Conservation (phyloP, 148 eudicot genomes). For the Chenopodium quinoa region DNA sequence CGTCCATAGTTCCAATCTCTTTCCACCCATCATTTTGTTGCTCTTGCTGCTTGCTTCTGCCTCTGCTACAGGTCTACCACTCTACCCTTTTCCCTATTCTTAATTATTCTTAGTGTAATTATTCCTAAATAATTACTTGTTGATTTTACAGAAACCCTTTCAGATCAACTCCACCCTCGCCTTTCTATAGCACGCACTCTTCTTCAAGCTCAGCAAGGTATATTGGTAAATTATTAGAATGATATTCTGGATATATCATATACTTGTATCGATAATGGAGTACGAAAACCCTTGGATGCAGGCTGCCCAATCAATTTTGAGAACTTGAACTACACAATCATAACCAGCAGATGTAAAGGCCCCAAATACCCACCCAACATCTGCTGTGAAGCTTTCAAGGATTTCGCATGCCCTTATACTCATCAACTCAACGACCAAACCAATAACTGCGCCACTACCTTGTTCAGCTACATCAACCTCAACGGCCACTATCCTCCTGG, state of each 20-base stretch:
- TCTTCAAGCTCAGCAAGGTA: conserved; percentile 30
- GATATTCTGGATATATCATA: no score
- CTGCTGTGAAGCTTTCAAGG: conserved; percentile 57
- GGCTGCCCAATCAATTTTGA: conserved; percentile 57
- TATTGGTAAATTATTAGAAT: no score
- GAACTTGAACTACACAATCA: conserved; percentile 51
- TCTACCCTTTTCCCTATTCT: no score
- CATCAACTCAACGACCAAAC: conserved; percentile 39
- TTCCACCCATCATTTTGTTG: neutral
- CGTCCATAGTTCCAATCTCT: neutral
- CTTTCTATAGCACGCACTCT: conserved; percentile 18
- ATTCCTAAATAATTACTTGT: neutral
- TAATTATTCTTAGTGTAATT: neutral
- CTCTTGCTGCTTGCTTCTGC: neutral
- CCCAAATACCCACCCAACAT: conserved; percentile 39
- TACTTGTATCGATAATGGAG: no score
- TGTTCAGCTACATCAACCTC: conserved; percentile 63
- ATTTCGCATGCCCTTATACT: conserved; percentile 51
- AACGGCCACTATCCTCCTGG: conserved; percentile 67
- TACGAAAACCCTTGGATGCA: conserved; percentile 19
- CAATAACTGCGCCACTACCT: conserved; percentile 50
- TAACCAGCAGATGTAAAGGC: conserved; percentile 64
- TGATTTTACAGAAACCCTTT: neutral
- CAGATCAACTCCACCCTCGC: conserved; percentile 5
- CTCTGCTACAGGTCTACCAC: conserved; percentile 12